Evolutionary conservation across 805 yeast species (phyloP).

Genomic region (Schwanniomyces occidentalis): DNA sequence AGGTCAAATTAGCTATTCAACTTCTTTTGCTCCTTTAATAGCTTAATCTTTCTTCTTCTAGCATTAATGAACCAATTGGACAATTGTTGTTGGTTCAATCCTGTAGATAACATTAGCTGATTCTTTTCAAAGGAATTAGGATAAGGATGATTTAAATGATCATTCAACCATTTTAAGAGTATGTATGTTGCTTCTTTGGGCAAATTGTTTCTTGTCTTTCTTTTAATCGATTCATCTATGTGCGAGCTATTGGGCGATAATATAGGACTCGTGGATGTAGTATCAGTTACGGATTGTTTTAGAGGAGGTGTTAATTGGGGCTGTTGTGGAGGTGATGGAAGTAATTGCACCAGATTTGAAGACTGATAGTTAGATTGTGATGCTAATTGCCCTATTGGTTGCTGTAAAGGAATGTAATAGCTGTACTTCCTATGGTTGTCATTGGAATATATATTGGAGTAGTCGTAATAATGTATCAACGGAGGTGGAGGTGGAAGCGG

Average conservation of each 20-base stretch:
- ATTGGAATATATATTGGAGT: too few relatives aligned
- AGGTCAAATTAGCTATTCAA: constrained; percentile 2
- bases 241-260: too few relatives aligned
- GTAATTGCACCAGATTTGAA: too few relatives aligned
- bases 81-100: constrained; percentile 76
- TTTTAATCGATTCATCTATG: constrained; percentile 6
- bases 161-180: constrained; percentile 70
- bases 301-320: too few relatives aligned
- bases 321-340: too few relatives aligned
- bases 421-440: too few relatives aligned
- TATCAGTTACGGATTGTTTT: too few relatives aligned
- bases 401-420: too few relatives aligned
- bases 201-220: constrained; percentile 63
- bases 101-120: constrained; percentile 67
- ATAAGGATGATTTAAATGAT: constrained; percentile 77
- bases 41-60: constrained; percentile 68
- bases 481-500: constrained; percentile 7
- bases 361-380: too few relatives aligned
- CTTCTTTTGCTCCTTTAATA: constrained; percentile 39
- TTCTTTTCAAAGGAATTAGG: constrained; percentile 80
- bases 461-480: too few relatives aligned
- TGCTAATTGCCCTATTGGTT: too few relatives aligned
- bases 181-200: constrained; percentile 78
- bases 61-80: constrained; percentile 90
- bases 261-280: too few relatives aligned